Evolutionary conservation across 2,329 filamentous ascomycete species (phyloP).

Genomic region (Colletotrichum karsti): DNA sequence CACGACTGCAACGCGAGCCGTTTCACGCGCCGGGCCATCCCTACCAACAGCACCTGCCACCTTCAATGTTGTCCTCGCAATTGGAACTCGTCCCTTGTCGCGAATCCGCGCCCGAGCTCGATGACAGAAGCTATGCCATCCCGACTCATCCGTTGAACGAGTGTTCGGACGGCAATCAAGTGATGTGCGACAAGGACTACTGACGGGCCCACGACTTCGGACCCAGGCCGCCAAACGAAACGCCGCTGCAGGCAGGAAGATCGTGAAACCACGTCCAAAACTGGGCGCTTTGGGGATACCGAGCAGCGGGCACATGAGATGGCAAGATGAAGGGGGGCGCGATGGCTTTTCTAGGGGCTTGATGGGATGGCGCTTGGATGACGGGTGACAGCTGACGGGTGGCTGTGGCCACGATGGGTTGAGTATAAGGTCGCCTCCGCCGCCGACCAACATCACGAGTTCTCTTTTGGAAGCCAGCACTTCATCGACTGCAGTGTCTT

Average conservation of each 20-base stretch:
- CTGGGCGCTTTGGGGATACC: constrained; percentile 9
- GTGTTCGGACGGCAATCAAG: constrained; percentile 13
- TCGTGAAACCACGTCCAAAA: constrained; percentile 29
- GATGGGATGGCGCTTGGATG: constrained; percentile 22
- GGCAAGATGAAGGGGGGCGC: not conserved
- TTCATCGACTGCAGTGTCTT: constrained; percentile 24
- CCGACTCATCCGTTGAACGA: not conserved
- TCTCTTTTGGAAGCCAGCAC: not conserved
- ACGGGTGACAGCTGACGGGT: not conserved
- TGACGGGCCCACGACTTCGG: not conserved
- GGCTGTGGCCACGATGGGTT: not conserved
- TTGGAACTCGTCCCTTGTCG: not conserved
- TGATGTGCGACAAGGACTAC: constrained; percentile 17
- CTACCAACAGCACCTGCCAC: not conserved
- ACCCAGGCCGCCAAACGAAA: constrained; percentile 4
- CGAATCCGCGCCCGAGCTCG: not conserved
- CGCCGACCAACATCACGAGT: not conserved
- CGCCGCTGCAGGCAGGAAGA: constrained; percentile 12
- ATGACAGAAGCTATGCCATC: not conserved
- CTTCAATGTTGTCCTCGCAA: not conserved
- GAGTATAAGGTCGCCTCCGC: constrained; percentile 21
- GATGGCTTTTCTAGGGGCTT: not conserved
- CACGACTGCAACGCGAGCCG: constrained; percentile 25
- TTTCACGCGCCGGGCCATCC: constrained; percentile 25
- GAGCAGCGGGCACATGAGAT: not conserved